Conservation (phyloP, 805 yeast species). For the Saturnispora besseyi region DNA sequence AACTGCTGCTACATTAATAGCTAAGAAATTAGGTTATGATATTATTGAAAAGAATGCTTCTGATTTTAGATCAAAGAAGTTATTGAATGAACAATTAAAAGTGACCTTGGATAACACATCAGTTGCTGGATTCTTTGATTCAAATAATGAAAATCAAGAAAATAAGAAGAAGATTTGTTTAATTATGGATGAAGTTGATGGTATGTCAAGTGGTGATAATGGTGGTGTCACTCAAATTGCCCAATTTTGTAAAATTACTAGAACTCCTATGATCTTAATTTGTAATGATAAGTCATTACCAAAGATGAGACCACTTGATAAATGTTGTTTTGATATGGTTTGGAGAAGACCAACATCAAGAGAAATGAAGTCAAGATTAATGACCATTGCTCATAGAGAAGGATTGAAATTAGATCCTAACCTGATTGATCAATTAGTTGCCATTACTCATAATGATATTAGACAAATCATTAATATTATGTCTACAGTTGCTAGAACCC, state of each 20-base stretch:
- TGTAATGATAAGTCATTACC: constrained; percentile 91
- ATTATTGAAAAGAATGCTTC: constrained; percentile 74
- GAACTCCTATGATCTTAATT: constrained; percentile 83
- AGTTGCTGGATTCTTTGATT: constrained; percentile 63
- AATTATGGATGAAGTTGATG: constrained; percentile 98
- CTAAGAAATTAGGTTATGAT: constrained; percentile 62
- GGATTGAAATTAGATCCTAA: constrained; percentile 70
- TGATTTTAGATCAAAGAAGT: constrained; percentile 80
- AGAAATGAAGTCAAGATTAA: constrained; percentile 71
- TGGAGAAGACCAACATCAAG: constrained; percentile 84
- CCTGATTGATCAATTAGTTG: constrained; percentile 74
- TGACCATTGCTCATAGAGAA: constrained; percentile 87
- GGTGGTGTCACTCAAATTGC: constrained; percentile 98
- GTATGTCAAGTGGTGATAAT: constrained; percentile 98
- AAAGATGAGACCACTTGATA: constrained; percentile 93
- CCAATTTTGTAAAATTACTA: constrained; percentile 72
- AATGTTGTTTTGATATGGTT: constrained; percentile 66
- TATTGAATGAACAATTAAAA: constrained; percentile 60
- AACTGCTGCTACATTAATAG: constrained; percentile 70
- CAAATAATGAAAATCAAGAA: constrained; percentile 13
- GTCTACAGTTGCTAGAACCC: constrained; percentile 75
- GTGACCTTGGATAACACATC: constrained; percentile 75
- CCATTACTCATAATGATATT: constrained; percentile 82
- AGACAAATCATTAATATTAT: constrained; percentile 87
- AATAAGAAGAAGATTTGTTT: constrained; percentile 55